phyloP scores from a whole-genome alignment of 768 basidiomycete genomes.

The Lactarius akahatsu region DNA sequence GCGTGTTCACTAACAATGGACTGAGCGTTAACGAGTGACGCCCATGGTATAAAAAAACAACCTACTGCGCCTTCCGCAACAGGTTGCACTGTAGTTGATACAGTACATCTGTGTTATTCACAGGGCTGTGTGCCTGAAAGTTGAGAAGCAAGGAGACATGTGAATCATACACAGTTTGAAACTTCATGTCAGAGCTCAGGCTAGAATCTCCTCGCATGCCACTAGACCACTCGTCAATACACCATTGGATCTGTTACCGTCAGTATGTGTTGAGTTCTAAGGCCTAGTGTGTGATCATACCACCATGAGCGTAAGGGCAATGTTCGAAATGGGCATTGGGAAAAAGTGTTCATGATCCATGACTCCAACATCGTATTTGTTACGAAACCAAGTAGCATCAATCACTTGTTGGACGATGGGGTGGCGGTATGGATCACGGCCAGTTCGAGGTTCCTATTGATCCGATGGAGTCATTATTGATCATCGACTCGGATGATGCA shows the following conservation, averaged over 20 bases:
- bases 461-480: not conserved
- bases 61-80: no score
- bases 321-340: not conserved
- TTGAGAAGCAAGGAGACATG: not conserved
- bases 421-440: constrained; percentile 1
- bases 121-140: not conserved
- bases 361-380: constrained; percentile 1
- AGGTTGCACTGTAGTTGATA: no score
- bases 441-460: not conserved
- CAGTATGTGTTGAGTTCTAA: no score
- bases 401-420: constrained; percentile 8
- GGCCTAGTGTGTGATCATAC: no score
- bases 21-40: no score
- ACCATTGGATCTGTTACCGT: not conserved
- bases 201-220: not conserved
- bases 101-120: not conserved
- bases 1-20: no score
- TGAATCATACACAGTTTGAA: not conserved
- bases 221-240: not conserved
- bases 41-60: rapidly evolving
- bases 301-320: not conserved
- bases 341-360: not conserved
- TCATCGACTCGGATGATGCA: not conserved
- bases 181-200: no score
- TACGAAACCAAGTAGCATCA: not conserved